A percentile compares a stretch with the other conserved stretches of the same genome.
Evolutionary conservation across 352 stramenopile species (phyloP).

Genomic region (Phytophthora sp.): DNA sequence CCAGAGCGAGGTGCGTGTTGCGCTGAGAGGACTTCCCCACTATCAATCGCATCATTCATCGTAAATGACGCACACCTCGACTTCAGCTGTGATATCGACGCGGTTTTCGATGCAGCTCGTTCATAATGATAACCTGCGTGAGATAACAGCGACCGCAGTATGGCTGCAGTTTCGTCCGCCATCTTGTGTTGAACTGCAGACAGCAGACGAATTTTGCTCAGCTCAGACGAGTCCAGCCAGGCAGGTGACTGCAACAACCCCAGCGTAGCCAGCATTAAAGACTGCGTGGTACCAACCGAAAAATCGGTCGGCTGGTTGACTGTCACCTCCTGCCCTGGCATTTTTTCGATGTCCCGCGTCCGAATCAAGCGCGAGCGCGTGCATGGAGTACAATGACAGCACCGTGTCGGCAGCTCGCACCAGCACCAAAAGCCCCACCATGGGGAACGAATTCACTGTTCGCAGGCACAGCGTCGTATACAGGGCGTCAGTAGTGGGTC

Average conservation of each 20-base stretch:
- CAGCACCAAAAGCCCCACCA: not conserved
- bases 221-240: not conserved
- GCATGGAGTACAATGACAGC: not conserved
- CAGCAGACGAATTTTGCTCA: constrained; percentile 1
- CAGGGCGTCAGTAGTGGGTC: too few relatives aligned
- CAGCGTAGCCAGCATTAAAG: not conserved
- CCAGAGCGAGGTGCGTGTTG: not conserved
- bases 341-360: not conserved
- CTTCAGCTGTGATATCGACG: constrained; percentile 4
- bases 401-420: not conserved
- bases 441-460: not conserved
- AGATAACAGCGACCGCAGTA: not conserved
- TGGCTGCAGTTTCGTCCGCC: not conserved
- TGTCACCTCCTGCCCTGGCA: not conserved
- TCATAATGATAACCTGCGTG: constrained; percentile 8
- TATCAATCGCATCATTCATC: not conserved
- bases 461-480: not conserved
- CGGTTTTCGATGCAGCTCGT: not conserved
- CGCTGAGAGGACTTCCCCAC: not conserved
- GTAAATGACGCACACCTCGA: not conserved
- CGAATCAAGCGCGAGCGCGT: not conserved
- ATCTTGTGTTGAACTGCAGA: constrained; percentile 5
- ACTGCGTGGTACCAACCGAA: not conserved
- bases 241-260: not conserved
- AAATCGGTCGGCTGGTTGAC: not conserved